Percentiles rank a stretch among this genome's conserved stretches.
phyloP scores from a whole-genome alignment of 2,329 filamentous ascomycete genomes.

The Lasiodiplodia gonubiensis region DNA sequence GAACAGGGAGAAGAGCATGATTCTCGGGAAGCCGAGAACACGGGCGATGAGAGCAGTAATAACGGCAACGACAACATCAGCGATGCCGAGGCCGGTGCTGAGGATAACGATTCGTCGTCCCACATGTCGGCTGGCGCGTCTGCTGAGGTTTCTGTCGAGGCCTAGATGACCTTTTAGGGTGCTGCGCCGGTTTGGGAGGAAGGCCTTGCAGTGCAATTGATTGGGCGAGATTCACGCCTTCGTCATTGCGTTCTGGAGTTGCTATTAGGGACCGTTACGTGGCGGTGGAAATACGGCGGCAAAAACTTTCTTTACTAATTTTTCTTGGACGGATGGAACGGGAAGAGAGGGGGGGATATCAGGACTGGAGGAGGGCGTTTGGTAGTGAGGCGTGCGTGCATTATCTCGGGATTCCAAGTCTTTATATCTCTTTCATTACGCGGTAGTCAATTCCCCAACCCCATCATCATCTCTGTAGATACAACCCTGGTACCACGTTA shows the following conservation, averaged over 20 bases:
- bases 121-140: conserved; percentile 6
- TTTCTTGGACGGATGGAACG: conserved; percentile 1
- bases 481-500: background rate
- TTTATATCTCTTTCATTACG: background rate
- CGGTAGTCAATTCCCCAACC: background rate
- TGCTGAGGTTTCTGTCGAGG: conserved; percentile 19
- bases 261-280: background rate
- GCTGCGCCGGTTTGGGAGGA: background rate
- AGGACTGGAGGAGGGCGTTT: conserved; percentile 6
- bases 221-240: background rate
- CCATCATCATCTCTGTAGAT: conserved; percentile 5
- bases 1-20: conserved; percentile 2
- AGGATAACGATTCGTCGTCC: conserved; percentile 20
- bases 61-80: conserved; percentile 20
- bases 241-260: background rate
- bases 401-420: background rate
- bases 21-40: conserved; percentile 15
- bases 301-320: background rate
- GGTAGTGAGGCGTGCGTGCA: background rate
- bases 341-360: background rate
- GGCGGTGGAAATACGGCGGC: background rate
- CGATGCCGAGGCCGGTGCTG: conserved; percentile 17
- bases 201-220: background rate
- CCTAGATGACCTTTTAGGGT: background rate
- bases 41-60: conserved; percentile 19